Base-by-base conservation (phyloP, 345 rosid species). In the Euphorbia peplus region DNA sequence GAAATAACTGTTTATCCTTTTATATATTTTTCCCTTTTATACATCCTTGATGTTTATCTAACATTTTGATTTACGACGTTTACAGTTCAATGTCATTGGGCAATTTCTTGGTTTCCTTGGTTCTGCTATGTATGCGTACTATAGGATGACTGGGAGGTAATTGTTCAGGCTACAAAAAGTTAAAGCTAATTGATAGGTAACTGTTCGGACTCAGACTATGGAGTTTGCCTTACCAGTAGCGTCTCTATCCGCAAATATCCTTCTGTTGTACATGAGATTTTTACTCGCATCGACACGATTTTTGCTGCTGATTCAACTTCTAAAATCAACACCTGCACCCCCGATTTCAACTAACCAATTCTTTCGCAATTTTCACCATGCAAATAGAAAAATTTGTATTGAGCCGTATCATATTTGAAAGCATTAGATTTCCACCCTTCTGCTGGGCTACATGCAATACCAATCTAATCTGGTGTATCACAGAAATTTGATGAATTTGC, bases 61-160 rank as follows among this genome's bases (percentile, higher is more conserved):
- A 55, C 68, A 62, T 8, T 25, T 14, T 76, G 13, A 58, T 55
- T 13, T 12, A 16, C 19, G 26, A 37, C 16, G 67, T 56, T 70
- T 51, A 69, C 92, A 92, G 99, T 83, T 95, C 80, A 95, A 95
- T 81, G 82, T 95, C 44, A 73, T 80, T 15, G 99, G 99, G 29
- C 99, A 95, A 78, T 66, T 82, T 48, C 83, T 95, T 65, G 99
- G 99, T 64, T 92, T 95, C 77, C 54, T 85, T 14, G 98, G 99
- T 70, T 95, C 99, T 39, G 98, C 90, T 63, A 73, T 88, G 77
- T 95, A 95, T 67, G 99, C 99, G 64, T 92, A 86, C 81, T 86
- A 74, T 72, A 95, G 90, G 86, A 84, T 95, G 59, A 60, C 79
- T 1, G 97, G 93, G 71, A 82, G 79, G 75, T 95, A 76, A 84